phyloP scores from a whole-genome alignment of 805 yeast genomes.

The Lipomyces yamanashiensis region DNA sequence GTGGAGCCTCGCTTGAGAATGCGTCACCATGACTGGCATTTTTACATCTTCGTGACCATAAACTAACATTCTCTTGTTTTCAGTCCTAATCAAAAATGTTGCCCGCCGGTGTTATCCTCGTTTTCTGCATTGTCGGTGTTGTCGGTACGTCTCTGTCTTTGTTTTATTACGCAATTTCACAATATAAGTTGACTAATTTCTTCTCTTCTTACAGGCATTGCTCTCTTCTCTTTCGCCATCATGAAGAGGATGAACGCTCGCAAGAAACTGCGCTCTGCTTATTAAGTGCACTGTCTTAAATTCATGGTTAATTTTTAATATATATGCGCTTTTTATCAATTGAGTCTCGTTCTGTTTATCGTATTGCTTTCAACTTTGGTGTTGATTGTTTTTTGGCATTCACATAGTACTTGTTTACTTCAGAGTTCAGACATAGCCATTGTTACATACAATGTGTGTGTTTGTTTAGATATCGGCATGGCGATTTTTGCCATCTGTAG shows the following conservation, averaged over 20 bases:
- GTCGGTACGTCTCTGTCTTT: slow-evolving; percentile 42
- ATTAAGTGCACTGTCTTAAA: slow-evolving; percentile 18
- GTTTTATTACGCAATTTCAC: not conserved
- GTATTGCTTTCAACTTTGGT: not conserved
- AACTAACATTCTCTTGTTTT: not conserved
- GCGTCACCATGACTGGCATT: too few species aligned
- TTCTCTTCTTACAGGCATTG: slow-evolving; percentile 43
- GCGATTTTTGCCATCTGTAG: too few species aligned
- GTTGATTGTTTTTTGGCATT: too few species aligned
- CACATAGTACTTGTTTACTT: too few species aligned
- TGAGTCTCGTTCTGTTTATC: not conserved
- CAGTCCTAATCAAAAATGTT: slow-evolving; percentile 51
- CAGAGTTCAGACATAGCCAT: too few species aligned
- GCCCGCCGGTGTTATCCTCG: slow-evolving; percentile 77
- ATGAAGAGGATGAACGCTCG: slow-evolving; percentile 52
- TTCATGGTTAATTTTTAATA: not conserved
- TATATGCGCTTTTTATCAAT: not conserved
- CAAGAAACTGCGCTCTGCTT: slow-evolving; percentile 43
- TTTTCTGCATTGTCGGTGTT: slow-evolving; percentile 52
- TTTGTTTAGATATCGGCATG: too few species aligned
- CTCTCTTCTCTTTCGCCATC: slow-evolving; percentile 48
- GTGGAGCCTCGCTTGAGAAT: too few species aligned
- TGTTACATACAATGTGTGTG: too few species aligned
- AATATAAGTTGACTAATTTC: slow-evolving; percentile 42
- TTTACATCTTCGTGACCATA: too few species aligned